Evolutionary conservation across 2,329 filamentous ascomycete genomes (phyloP), one percentile per base, ranked within the genome.

Genomic region (Cadophora gregata): DNA sequence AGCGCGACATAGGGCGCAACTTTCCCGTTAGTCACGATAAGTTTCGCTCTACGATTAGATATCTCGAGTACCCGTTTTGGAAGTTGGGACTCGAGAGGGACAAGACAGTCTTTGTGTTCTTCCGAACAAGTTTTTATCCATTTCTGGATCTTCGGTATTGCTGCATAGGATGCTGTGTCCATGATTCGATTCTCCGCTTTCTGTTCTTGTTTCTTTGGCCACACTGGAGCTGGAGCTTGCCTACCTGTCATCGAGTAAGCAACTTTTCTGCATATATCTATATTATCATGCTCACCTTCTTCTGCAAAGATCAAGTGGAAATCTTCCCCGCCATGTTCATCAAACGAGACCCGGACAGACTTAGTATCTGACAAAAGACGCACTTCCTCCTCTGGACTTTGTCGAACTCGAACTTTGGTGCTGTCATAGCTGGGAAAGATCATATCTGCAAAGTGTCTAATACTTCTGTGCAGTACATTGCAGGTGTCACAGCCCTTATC

Each of bases 1-100:
- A 62, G 33, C 24, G 60, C 53, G 24, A 62, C 67, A 25, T 71
- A 71, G 24, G 45, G 45, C 9, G 45, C 45, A 48, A 48, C 45
- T 48, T 48, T 48, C 19, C 45, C 45, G 10, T 48, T 24, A n/a
- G 19, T 48, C 45, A 48, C 45, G n/a, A 48, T 48, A n/a, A 48
- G 21, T 24, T 48, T 48, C 10, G 45, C 45, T n/a, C 45, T 48
- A 8, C 45, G 45, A n/a, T 48, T 48, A n/a, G 45, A 48, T 3
- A 48, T 48, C 24, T 48, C 45, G 6, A 48, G 45, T 8, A 48
- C 45, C 1, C 45, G 45, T 48, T n/a, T 48, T 10, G 45, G 45
- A 24, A 48, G 45, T 21, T 48, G 19, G 45, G 45, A 48, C 21
- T 48, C 6, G n/a, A 10, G 45, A 21, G 45, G 21, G n/a, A 48